A percentile compares a stretch with the other conserved stretches of the same genome.
Conservation (phyloP, 1,284 basidiomycete species). For the Chalciporus sp. region DNA sequence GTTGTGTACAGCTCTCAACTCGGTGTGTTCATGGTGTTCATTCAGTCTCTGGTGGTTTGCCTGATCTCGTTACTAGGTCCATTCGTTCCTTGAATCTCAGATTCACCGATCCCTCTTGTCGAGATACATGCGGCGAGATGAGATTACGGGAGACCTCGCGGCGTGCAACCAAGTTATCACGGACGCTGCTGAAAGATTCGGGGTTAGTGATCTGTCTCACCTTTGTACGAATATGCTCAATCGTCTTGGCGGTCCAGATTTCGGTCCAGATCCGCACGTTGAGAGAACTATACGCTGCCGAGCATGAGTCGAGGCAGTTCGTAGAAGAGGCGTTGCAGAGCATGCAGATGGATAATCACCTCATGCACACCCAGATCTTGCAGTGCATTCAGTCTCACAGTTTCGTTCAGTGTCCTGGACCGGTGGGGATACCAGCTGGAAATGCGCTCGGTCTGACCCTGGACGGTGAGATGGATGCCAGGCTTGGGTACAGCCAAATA, state of each 20-base stretch:
- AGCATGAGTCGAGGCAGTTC: slow-evolving; percentile 25
- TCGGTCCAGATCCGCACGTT: slow-evolving; percentile 30
- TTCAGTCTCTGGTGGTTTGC: not conserved
- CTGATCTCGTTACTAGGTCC: slow-evolving; percentile 41
- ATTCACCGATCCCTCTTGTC: slow-evolving; percentile 73
- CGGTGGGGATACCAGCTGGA: not conserved
- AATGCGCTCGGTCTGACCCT: slow-evolving; percentile 9
- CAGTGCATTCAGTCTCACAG: not conserved
- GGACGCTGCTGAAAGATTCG: slow-evolving; percentile 53
- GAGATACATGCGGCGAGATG: slow-evolving; percentile 75
- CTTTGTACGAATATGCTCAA: not conserved
- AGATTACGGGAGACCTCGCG: slow-evolving; percentile 59
- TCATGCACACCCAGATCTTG: slow-evolving; percentile 17
- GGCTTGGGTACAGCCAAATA: not conserved
- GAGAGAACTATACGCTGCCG: slow-evolving; percentile 16
- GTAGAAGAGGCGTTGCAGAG: slow-evolving; percentile 23
- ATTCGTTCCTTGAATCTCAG: slow-evolving; percentile 58
- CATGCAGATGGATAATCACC: slow-evolving; percentile 22
- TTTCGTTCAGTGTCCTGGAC: not conserved
- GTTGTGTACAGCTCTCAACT: slow-evolving; percentile 38
- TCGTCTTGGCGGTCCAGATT: slow-evolving; percentile 9
- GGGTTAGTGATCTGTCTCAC: slow-evolving; percentile 40
- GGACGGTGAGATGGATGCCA: not conserved
- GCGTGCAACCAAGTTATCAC: slow-evolving; percentile 55
- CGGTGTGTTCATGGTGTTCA: slow-evolving; percentile 43